Percentiles rank a stretch among this genome's conserved stretches.
Conservation (phyloP, 345 rosid genomes). For the Lepidium didymum region DNA sequence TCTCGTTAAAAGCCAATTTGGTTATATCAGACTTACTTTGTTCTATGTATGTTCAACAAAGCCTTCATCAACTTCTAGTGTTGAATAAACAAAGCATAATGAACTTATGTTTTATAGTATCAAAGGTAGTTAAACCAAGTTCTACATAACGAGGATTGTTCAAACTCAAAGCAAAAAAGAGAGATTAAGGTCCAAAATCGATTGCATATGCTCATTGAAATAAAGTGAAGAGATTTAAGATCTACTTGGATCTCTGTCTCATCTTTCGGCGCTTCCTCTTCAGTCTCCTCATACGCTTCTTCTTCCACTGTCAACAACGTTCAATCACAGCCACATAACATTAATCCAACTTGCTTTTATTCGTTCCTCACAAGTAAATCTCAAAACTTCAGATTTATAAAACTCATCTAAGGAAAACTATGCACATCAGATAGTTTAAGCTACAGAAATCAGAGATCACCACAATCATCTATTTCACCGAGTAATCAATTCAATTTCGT, state of each 20-base stretch:
- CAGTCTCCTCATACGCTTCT: slow-evolving; percentile 39
- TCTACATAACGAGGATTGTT: slow-evolving; percentile 7
- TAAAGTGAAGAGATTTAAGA: no score
- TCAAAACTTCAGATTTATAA: no score
- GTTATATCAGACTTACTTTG: background rate
- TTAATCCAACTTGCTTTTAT: background rate
- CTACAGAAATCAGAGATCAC: no score
- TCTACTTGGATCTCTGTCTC: slow-evolving; percentile 37
- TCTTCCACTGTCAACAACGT: slow-evolving; percentile 28
- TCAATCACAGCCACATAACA: background rate
- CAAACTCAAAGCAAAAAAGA: background rate
- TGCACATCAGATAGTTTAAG: no score
- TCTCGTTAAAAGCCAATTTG: background rate
- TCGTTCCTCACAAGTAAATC: background rate
- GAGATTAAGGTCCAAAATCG: background rate
- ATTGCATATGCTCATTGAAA: background rate
- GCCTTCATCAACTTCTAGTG: background rate
- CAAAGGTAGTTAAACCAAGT: background rate
- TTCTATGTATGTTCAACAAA: background rate
- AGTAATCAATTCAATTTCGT: no score
- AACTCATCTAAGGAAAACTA: no score
- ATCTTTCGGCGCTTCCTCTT: slow-evolving; percentile 40
- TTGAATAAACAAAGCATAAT: background rate
- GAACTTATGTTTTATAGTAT: slow-evolving; percentile 3
- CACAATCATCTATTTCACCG: no score